Conservation (phyloP, 2,329 filamentous ascomycete species). For the Paradendryphiella salina region DNA sequence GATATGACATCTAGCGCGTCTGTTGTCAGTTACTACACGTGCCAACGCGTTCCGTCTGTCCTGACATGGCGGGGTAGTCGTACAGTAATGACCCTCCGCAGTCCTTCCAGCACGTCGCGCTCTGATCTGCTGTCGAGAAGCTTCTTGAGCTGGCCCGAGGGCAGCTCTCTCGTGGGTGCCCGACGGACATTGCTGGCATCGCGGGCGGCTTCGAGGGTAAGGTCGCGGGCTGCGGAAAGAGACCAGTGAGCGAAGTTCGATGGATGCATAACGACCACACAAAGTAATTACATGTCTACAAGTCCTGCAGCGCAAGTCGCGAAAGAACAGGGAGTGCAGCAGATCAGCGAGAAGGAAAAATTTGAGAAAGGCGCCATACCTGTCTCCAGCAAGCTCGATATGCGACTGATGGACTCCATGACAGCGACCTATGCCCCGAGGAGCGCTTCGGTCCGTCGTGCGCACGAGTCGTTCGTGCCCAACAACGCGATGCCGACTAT, state of each 20-base stretch:
- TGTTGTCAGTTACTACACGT: slow-evolving; percentile 25
- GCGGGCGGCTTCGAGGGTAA: slow-evolving; percentile 95
- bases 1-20: slow-evolving; percentile 84
- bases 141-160: slow-evolving; percentile 87
- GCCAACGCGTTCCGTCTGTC: slow-evolving; percentile 2
- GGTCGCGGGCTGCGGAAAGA: slow-evolving; percentile 74
- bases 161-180: slow-evolving; percentile 66
- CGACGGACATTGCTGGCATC: slow-evolving; percentile 67
- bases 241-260: slow-evolving; percentile 48
- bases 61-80: slow-evolving; percentile 33
- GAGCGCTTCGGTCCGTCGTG: slow-evolving; percentile 23
- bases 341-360: slow-evolving; percentile 2
- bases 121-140: slow-evolving; percentile 92
- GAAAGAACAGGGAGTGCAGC: background rate
- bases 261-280: slow-evolving; percentile 36
- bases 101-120: slow-evolving; percentile 86
- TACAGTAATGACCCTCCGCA: slow-evolving; percentile 87
- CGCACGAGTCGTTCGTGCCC: slow-evolving; percentile 12
- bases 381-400: slow-evolving; percentile 92
- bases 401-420: slow-evolving; percentile 96
- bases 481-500: slow-evolving; percentile 29
- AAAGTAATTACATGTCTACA: slow-evolving; percentile 7
- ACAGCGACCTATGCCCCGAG: slow-evolving; percentile 19
- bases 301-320: slow-evolving; percentile 12
- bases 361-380: slow-evolving; percentile 57